Base-by-base conservation (phyloP, 2,329 filamentous ascomycete genomes). In the Phaeosphaeria sp. region DNA sequence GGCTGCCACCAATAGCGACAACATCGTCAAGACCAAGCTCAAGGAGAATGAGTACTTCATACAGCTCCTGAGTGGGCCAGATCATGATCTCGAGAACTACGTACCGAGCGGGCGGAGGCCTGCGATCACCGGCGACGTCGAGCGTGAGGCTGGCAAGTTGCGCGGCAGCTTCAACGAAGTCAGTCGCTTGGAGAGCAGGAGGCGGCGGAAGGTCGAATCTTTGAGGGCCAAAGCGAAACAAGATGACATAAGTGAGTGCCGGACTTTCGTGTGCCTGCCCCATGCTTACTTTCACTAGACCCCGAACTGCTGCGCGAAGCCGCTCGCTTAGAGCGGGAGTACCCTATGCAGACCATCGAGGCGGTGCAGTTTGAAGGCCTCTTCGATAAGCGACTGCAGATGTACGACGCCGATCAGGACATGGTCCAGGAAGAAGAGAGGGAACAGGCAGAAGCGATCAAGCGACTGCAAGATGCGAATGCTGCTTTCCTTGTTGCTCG, bases 341-440 rank as follows among this genome's bases (percentile, higher is more conserved):
- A 92, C 61, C 91, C 93, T 0, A 91, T 91, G 78, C 93, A 93
- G 39, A 86, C 88, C 11, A 90, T 99, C 51, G 90, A 92, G 50
- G 89, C 94, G 0, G 91, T 91, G 2, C 93, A 97, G 69, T 98
- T 99, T 71, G 95, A 99, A 70, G 86, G 88, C 52, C 90, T 98
- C 47, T 97, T 98, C 64, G 92, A 96, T 68, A 85, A 88, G 64
- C 87, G 93, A 1, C 84, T 99, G 1, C 87, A 90, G 46, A 83
- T 89, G 47, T 99, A 98, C 74, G 91, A 96, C 62, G 79, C 86
- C 0, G 94, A 98, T 65, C 80, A 91, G 17, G 87, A 89, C 24
- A 85, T 88, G 57, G 81, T 96, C 0, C 82, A 85, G 2, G 86
- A 89, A 51, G 94, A 97, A 69, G 83, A 83, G 1, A 82, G 84